Percentiles rank a stretch among this genome's conserved stretches.
Evolutionary conservation across 148 eudicot species (phyloP).

Genomic region (Pouteria glomerata): DNA sequence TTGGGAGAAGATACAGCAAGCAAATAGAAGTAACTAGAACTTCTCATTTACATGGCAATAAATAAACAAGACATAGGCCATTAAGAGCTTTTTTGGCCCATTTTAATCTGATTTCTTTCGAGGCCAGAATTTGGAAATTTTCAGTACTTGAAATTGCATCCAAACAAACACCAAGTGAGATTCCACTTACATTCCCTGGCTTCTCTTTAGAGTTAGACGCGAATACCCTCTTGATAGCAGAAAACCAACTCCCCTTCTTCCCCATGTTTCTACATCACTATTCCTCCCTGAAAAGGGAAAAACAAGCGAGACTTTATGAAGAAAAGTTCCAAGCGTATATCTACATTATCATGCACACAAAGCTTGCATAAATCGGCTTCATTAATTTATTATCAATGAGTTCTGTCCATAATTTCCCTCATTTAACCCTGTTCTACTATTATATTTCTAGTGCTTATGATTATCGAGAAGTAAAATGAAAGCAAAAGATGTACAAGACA

Average conservation of each 20-base stretch:
- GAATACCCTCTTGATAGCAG: constrained; percentile 87
- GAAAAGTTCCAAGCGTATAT: neutral
- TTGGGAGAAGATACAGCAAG: neutral
- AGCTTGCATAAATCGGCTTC: neutral
- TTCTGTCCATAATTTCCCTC: neutral
- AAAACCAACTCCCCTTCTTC: constrained; percentile 98
- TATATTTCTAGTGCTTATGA: neutral
- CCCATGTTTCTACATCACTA: constrained; percentile 87
- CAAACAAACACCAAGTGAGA: neutral
- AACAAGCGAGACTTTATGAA: neutral
- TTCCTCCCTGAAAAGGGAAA: constrained; percentile 26
- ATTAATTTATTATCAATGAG: neutral
- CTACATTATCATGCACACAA: neutral
- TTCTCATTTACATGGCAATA: neutral
- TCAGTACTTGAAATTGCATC: neutral
- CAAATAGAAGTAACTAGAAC: neutral
- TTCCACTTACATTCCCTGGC: constrained; percentile 55
- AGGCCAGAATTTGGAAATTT: neutral
- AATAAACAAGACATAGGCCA: neutral
- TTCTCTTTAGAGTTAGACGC: constrained; percentile 73
- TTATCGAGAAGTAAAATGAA: neutral
- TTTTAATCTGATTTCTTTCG: neutral
- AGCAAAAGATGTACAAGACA: neutral
- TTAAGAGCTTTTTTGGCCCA: neutral
- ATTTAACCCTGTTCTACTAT: neutral